These are phyloP conservation scores for Adansonia digitata DNA, from an alignment of 345 rosid genomes.

Conservation along the genomic window DNA sequence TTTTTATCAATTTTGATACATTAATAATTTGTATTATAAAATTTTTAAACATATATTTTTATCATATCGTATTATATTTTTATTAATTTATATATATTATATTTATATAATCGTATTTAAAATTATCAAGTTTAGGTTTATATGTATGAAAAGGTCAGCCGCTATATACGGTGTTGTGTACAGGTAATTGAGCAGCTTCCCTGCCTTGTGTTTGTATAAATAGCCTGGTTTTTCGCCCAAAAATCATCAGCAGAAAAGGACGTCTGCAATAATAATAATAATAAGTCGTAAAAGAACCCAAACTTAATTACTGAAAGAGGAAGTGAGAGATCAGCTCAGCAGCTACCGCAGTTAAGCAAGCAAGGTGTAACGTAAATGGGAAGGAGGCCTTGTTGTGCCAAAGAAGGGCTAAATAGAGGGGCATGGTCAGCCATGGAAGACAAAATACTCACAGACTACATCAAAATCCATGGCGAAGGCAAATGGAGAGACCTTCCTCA, in stretches of 20 bases:
- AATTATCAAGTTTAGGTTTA: too few relatives aligned
- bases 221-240: background rate
- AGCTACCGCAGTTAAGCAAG: too few relatives aligned
- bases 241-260: background rate
- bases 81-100: too few relatives aligned
- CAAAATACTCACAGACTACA: conserved; percentile 26
- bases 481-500: conserved; percentile 44
- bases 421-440: conserved; percentile 40
- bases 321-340: background rate
- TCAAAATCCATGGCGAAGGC: conserved; percentile 40
- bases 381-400: conserved; percentile 37
- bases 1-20: too few relatives aligned
- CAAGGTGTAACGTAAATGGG: conserved; percentile 20
- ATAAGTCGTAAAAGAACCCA: background rate
- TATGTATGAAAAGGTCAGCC: background rate
- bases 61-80: too few relatives aligned
- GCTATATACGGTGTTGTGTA: background rate
- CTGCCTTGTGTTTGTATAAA: background rate
- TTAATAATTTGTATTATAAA: too few relatives aligned
- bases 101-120: too few relatives aligned
- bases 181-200: background rate
- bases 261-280: background rate
- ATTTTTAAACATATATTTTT: too few relatives aligned
- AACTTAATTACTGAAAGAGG: background rate
- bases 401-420: conserved; percentile 31